phyloP scores from a whole-genome alignment of 139 green algal species.

The Chlamydomonas asymmetrica region DNA sequence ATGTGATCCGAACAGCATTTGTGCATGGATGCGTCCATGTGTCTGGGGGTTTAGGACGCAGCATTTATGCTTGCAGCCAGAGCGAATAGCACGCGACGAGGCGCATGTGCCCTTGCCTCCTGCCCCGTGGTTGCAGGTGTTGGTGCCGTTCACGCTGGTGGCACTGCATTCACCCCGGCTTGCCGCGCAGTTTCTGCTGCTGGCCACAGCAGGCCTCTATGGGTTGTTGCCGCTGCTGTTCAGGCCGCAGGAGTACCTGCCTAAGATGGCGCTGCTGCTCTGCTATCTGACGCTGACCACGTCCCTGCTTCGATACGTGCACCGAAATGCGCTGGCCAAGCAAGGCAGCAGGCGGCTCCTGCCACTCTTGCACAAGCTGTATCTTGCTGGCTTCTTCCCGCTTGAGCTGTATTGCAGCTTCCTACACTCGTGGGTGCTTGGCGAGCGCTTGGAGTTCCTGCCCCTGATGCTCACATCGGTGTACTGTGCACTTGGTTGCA shows the following conservation, averaged over 20 bases:
- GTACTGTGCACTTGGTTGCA: slow-evolving; percentile 70
- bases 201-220: slow-evolving; percentile 59
- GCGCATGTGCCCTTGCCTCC: slow-evolving; percentile 27
- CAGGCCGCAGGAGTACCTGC: slow-evolving; percentile 65
- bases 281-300: slow-evolving; percentile 37
- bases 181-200: slow-evolving; percentile 54
- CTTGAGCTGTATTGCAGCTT: slow-evolving; percentile 69
- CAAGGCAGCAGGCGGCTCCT: neutral
- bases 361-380: slow-evolving; percentile 15
- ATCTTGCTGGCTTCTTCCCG: slow-evolving; percentile 61
- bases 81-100: too few species aligned
- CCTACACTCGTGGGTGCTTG: slow-evolving; percentile 44
- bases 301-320: slow-evolving; percentile 10
- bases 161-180: slow-evolving; percentile 8
- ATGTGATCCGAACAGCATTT: slow-evolving; percentile 14
- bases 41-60: too few species aligned
- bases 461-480: slow-evolving; percentile 84
- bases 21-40: too few species aligned
- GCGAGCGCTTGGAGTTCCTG: slow-evolving; percentile 76
- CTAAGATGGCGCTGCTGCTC: slow-evolving; percentile 72
- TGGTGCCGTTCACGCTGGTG: slow-evolving; percentile 55
- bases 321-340: neutral
- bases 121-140: slow-evolving; percentile 37
- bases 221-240: slow-evolving; percentile 86
- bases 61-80: too few species aligned